These are phyloP conservation scores for Fusarium bactridioides DNA, from an alignment of 2,329 filamentous ascomycete genomes.

Conservation along the genomic window DNA sequence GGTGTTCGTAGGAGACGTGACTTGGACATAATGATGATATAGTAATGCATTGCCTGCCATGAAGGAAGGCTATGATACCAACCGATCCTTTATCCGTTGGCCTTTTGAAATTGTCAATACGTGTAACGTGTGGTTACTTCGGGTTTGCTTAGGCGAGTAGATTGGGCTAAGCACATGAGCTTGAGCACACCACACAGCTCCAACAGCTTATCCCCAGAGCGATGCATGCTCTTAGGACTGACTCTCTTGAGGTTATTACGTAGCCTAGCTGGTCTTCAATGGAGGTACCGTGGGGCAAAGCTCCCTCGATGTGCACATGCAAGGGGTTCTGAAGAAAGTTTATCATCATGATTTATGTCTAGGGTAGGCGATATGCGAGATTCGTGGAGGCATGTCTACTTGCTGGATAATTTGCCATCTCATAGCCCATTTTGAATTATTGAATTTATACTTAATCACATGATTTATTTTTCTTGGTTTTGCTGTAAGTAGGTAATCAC, in stretches of 20 bases:
- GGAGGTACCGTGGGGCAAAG: not conserved
- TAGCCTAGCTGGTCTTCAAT: not conserved
- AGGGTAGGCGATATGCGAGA: not conserved
- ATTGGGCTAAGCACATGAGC: not conserved
- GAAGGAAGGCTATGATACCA: slow-evolving; percentile 1
- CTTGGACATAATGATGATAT: slow-evolving; percentile 35
- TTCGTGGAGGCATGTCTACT: not conserved
- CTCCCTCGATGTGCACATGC: not conserved
- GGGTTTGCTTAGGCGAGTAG: not conserved
- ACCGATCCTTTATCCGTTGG: not conserved
- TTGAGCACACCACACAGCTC: not conserved
- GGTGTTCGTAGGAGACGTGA: slow-evolving; percentile 18
- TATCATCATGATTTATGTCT: not conserved
- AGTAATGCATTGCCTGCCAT: slow-evolving; percentile 31
- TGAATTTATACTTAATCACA: not conserved
- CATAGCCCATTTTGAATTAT: not conserved
- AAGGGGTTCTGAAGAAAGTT: not conserved
- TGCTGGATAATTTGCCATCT: not conserved
- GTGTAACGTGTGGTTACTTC: not conserved
- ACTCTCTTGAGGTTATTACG: not conserved
- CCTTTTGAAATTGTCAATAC: too few relatives aligned
- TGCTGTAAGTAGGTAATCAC: not conserved
- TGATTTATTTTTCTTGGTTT: not conserved
- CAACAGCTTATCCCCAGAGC: not conserved
- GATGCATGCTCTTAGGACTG: not conserved